A percentile compares a stretch with the other conserved stretches of the same genome.
phyloP scores from a whole-genome alignment of 257 asterid species.

The Osmanthus fragrans region DNA sequence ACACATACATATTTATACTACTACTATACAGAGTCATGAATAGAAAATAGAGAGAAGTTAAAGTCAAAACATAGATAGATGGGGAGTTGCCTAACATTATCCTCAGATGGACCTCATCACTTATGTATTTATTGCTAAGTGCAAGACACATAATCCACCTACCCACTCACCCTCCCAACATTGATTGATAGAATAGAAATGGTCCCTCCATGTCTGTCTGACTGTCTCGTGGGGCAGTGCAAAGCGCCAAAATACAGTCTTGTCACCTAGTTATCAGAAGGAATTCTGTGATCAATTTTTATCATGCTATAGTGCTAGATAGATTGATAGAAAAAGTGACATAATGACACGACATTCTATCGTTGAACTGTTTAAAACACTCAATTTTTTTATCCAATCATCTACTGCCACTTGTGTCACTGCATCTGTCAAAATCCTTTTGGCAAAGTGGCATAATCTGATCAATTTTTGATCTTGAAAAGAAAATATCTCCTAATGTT shows the following conservation, averaged over 20 bases:
- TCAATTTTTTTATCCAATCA: too few species aligned
- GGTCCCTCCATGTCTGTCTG: background rate
- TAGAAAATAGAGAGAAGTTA: background rate
- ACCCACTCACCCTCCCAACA: background rate
- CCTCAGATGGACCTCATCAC: conserved; percentile 1
- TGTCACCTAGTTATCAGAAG: background rate
- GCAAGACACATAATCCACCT: background rate
- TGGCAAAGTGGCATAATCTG: too few species aligned
- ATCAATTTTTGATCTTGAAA: background rate
- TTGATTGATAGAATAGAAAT: background rate
- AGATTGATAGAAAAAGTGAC: too few species aligned
- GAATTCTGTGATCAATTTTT: background rate
- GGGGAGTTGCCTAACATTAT: background rate
- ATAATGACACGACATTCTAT: too few species aligned
- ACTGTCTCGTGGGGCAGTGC: background rate
- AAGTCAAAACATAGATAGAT: background rate
- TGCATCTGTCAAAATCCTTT: too few species aligned
- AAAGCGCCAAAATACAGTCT: background rate
- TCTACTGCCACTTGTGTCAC: too few species aligned
- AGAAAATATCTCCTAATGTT: background rate
- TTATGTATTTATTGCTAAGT: background rate
- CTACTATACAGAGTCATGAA: background rate
- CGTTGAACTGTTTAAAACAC: too few species aligned
- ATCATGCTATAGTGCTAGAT: too few species aligned
- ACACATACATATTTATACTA: background rate